phyloP scores from a whole-genome alignment of 2,329 filamentous ascomycete genomes.

The Trichoderma brevicompactum region DNA sequence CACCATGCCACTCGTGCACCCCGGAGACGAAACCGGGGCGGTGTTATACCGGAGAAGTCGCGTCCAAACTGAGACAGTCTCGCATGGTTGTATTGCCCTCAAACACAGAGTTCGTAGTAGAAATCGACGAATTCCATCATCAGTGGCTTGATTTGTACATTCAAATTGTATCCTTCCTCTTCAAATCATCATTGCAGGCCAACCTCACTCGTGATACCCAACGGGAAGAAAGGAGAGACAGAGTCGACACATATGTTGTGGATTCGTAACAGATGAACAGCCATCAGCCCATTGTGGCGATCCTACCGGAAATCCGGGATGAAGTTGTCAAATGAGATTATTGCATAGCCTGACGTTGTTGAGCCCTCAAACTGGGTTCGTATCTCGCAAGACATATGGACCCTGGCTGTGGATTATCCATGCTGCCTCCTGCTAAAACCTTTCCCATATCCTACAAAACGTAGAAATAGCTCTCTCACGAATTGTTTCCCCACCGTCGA shows the following conservation, averaged over 20 bases:
- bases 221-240: not conserved
- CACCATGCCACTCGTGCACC: not conserved
- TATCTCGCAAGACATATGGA: not conserved
- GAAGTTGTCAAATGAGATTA: not conserved
- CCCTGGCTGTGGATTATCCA: not conserved
- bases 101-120: not conserved
- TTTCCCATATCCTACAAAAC: too few species aligned
- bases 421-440: not conserved
- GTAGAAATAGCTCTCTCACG: too few species aligned
- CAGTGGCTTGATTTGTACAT: not conserved
- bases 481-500: too few species aligned
- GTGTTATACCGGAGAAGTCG: not conserved
- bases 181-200: not conserved
- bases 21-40: not conserved
- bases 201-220: not conserved
- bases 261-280: not conserved
- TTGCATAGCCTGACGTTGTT: not conserved
- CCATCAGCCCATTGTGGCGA: conserved; percentile 1
- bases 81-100: not conserved
- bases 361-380: not conserved
- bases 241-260: not conserved
- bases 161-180: too few species aligned
- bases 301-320: not conserved
- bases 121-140: not conserved
- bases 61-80: not conserved